These are phyloP conservation scores for Starmerella gropengiesseri DNA, from an alignment of 805 yeast species.

Conservation along the genomic window DNA sequence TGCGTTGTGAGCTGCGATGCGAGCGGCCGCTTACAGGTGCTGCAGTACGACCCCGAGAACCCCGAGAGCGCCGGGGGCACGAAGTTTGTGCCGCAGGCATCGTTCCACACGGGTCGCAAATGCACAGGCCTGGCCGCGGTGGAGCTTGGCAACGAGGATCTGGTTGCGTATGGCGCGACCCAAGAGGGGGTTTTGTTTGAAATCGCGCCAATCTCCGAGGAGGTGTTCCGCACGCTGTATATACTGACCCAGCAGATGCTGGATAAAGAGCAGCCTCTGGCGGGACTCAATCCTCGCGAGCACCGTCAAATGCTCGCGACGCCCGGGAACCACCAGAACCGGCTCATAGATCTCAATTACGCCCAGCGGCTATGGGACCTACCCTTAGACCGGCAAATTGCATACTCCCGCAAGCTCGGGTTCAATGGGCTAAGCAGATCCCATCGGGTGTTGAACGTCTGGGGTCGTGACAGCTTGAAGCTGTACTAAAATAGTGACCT, in stretches of 20 bases:
- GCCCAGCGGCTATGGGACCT: constrained; percentile 25
- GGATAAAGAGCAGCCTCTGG: constrained; percentile 60
- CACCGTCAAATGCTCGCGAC: constrained; percentile 22
- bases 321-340: constrained; percentile 17
- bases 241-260: constrained; percentile 77
- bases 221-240: constrained; percentile 66
- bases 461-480: constrained; percentile 15
- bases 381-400: constrained; percentile 21
- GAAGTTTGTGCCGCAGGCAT: constrained; percentile 54
- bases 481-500: no score
- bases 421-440: constrained; percentile 25
- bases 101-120: constrained; percentile 55
- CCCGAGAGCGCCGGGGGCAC: constrained; percentile 74
- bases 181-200: constrained; percentile 70
- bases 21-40: constrained; percentile 51
- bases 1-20: constrained; percentile 59
- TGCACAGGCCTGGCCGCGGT: constrained; percentile 26
- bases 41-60: constrained; percentile 88
- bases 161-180: constrained; percentile 56
- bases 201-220: constrained; percentile 64
- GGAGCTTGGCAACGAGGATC: constrained; percentile 26
- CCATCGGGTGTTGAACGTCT: constrained; percentile 19
- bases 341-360: constrained; percentile 25
- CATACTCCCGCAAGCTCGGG: constrained; percentile 27
- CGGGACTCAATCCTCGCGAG: constrained; percentile 66